Evolutionary conservation across 1,284 basidiomycete genomes (phyloP), one percentile per base, ranked within the genome.

Genomic region (Moniliophthora roreri): DNA sequence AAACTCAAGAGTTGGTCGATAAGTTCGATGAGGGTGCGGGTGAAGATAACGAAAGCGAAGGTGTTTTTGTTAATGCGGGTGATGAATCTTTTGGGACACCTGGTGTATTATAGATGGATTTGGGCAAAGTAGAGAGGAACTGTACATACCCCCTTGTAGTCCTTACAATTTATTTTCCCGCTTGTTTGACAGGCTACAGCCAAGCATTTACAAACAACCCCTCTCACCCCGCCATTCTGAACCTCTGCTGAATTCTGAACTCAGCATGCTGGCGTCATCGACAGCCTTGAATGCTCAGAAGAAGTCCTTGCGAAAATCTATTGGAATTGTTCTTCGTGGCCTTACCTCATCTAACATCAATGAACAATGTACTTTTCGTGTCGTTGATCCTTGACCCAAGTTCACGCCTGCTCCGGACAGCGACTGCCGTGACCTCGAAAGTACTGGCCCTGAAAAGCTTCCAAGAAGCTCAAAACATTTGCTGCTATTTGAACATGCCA

Each of bases 401-500:
- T 48, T 57, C 39, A 52, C 46, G 39, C 46, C 48, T 57, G 23
- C 24, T 32, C 24, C 8, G 13, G 42, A 53, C 35, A 90, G 89
- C 89, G 18, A 73, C 72, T 56, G 73, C 74, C 40, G 78, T 89
- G 44, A 67, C 76, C 4, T 61, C 66, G 5, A 73, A 71, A 54
- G 69, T 88, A 36, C 59, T 83, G 28, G 66, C 76, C 0, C 69
- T 81, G 15, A 72, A 79, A 15, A 72, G 75, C 23, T 87, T 89
- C 61, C 67, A 73, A 39, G 62, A 63, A 37, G 76, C 76, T 52
- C 74, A 66, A 54, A 73, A 73, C 13, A 64, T 90, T 26, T 83
- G 86, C 70, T 91, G 89, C 66, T 91, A 86, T 65, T 72, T 91
- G 44, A 90, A 81, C 68, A 91, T 91, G 89, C 85, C 87, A 11